phyloP scores from a whole-genome alignment of 129 eudicot genomes.

The Pittosporum tobira region DNA sequence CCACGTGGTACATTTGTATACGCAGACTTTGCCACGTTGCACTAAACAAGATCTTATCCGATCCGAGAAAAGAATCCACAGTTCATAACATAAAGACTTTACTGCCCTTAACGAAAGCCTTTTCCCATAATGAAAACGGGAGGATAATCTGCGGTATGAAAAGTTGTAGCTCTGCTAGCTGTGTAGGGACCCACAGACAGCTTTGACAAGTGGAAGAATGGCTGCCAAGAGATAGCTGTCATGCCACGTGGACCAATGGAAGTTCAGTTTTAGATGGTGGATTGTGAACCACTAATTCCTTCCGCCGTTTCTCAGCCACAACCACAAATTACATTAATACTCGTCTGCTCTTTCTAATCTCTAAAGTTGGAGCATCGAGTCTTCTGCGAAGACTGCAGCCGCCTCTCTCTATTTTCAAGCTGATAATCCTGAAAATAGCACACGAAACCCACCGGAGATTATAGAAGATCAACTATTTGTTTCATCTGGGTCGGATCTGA shows the following conservation, averaged over 20 bases:
- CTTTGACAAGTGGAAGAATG: too few species aligned
- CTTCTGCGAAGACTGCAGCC: not conserved
- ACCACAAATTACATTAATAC: not conserved
- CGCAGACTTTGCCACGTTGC: too few species aligned
- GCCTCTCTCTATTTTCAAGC: conserved; percentile 4
- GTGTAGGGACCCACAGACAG: too few species aligned
- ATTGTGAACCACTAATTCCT: conserved; percentile 9
- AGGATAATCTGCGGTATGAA: too few species aligned
- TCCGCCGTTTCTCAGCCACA: conserved; percentile 10
- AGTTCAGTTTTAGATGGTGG: conserved; percentile 10
- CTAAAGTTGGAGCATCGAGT: not conserved
- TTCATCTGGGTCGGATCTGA: conserved; percentile 2
- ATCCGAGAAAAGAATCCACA: too few species aligned
- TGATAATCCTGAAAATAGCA: not conserved
- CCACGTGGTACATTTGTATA: too few species aligned
- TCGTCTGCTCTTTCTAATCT: not conserved
- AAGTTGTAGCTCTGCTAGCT: too few species aligned
- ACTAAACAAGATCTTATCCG: too few species aligned
- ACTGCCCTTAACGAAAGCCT: too few species aligned
- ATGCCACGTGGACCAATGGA: conserved; percentile 15
- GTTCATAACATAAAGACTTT: too few species aligned
- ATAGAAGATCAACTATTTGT: not conserved
- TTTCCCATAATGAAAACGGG: too few species aligned
- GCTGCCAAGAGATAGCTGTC: not conserved
- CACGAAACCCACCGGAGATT: not conserved